Evolutionary conservation across 2,329 filamentous ascomycete species (phyloP), one percentile per base, ranked within the genome.

Genomic region (Furcasterigmium furcatum): DNA sequence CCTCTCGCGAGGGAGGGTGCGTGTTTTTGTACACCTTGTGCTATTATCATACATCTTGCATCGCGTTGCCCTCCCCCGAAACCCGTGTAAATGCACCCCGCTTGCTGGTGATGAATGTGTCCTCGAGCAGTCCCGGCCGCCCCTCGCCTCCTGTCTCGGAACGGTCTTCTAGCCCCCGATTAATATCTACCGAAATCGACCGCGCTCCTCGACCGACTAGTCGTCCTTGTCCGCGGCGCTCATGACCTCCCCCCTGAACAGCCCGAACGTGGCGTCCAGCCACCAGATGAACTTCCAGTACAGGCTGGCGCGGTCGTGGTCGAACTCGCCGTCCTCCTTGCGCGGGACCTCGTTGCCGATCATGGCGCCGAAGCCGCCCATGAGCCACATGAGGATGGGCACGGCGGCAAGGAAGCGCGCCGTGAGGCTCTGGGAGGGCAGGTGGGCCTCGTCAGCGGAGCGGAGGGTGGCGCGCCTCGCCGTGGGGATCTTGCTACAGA

Each of bases 281-380:
- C 73, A 82, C 68, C 77, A 85, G 54, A 85, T 79, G 36, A 85
- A 57, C 62, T 79, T 80, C 82, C 82, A 86, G 66, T 85, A 86
- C 49, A 85, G 63, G 49, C 80, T 85, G 10, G 82, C 82, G 38
- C 70, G 70, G 35, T 80, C 79, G 73, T 84, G 87, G 64, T 96
- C 91, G 55, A 96, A 91, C 35, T 82, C 82, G 46, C 88, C 88
- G 36, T 77, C 73, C 44, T 90, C 86, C 44, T 77, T 85, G 35
- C 85, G 76, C 8, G 88, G 88, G 32, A 92, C 82, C 60, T 86
- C 78, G 58, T 82, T 83, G 6, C 88, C 88, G 57, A 92, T 91
- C 64, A 91, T 82, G 56, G 71, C 82, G 52, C 70, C 83, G 38
- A 81, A 83, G 59, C 90, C 85, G 52, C 70, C 83, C 38, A 81